phyloP scores from a whole-genome alignment of 345 rosid species.

The Syzygium jambos region DNA sequence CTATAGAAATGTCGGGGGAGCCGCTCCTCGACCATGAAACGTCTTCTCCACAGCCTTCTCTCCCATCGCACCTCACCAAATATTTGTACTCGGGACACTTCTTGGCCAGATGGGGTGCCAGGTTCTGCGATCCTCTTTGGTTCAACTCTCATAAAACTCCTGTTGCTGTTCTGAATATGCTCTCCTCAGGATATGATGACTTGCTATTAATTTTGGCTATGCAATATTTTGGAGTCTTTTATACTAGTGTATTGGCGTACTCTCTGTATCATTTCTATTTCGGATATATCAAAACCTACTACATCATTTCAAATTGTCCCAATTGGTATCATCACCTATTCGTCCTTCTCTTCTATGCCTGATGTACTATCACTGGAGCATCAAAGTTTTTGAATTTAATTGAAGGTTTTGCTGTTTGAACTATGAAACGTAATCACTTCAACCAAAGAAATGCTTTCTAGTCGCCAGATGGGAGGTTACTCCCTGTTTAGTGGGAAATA shows the following conservation, averaged over 20 bases:
- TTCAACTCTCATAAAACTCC: not conserved
- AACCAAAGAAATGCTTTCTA: not conserved
- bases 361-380: not conserved
- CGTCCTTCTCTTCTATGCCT: not conserved
- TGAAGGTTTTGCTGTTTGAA: not conserved
- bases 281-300: not conserved
- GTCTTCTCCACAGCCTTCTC: not conserved
- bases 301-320: not conserved
- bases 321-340: not conserved
- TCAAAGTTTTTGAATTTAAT: not conserved
- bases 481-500: not conserved
- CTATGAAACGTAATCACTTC: not conserved
- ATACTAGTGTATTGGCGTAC: not conserved
- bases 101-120: constrained; percentile 86
- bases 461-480: not conserved
- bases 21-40: constrained; percentile 2
- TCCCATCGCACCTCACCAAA: not conserved
- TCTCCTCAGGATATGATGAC: not conserved
- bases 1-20: not conserved
- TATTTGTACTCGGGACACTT: not conserved
- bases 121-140: constrained; percentile 20
- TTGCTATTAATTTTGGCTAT: not conserved
- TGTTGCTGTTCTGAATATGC: not conserved
- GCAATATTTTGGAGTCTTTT: not conserved
- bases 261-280: not conserved